Evolutionary conservation across 139 green algal species (phyloP), one percentile per base, ranked within the genome.

Genomic region (Tetradesmus lagerheimii): DNA sequence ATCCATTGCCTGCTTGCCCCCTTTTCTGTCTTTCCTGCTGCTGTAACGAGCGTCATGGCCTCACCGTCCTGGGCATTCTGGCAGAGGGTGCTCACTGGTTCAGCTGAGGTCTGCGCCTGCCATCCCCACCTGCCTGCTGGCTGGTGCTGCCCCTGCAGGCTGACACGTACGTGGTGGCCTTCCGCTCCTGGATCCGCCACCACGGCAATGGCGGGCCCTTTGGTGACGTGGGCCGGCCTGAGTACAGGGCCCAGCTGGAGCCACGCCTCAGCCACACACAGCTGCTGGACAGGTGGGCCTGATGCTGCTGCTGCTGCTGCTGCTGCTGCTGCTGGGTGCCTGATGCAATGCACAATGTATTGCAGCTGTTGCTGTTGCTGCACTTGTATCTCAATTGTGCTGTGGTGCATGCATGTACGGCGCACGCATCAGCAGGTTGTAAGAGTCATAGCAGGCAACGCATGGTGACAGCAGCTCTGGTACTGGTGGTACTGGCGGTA

Each of bases 201-300:
- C 50, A 64, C 31, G 83, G 83, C 31, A 53, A 53, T 29, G 83
- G 83, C 12, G 83, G 83, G 27, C 83, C 83, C 0, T 88, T 88
- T 88, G 83, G 83, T 31, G 64, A 62, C 43, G 83, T 80, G 14
- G 64, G 38, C 0, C 27, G 29, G 9, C 25, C 83, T 0, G 31
- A 27, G 2, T 88, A 88, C 38, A 18, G 14, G 38, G 62, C 37
- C 0, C 50, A 43, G n/a, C 62, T 88, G 27, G 35, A 43, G 47
- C 64, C 83, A 41, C 45, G 83, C 12, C 62, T 45, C 27, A 34
- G 27, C 27, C 83, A 43, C 1, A 4, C 8, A 6, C 83, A 88
- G 83, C 83, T 88, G 62, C 64, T 88, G 27, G 83, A 88, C 83
- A 88, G 83, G 83, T 87, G 53, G 39, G 5, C 64, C 47, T 75